Evolutionary conservation across 78 protist species (phyloP).

Genomic region (Guillardia theta): DNA sequence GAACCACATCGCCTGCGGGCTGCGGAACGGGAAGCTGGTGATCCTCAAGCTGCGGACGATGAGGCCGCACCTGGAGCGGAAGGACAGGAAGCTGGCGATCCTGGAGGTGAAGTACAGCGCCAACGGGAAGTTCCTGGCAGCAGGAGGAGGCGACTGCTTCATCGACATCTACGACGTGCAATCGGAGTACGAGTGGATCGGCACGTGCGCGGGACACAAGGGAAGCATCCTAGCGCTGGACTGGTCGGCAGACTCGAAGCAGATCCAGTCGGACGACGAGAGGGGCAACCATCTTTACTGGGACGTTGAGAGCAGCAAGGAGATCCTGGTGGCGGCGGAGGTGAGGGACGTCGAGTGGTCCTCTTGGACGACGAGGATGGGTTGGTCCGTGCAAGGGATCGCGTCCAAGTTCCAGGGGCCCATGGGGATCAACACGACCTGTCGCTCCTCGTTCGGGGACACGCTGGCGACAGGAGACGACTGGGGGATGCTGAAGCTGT

Average conservation of each 20-base stretch:
- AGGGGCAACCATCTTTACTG: not conserved
- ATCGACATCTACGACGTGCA: not conserved
- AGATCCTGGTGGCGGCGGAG: not conserved
- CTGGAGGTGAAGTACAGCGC: not conserved
- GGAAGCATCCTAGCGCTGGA: not conserved
- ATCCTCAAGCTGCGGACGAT: not conserved
- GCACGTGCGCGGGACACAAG: not conserved
- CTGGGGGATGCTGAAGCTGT: constrained; percentile 55
- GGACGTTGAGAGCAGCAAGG: not conserved
- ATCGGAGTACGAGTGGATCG: not conserved
- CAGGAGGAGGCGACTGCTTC: not conserved
- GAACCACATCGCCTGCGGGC: not conserved
- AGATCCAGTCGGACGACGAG: not conserved
- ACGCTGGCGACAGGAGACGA: constrained; percentile 65
- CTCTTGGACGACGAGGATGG: not conserved
- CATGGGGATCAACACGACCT: not conserved
- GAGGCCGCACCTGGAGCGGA: not conserved
- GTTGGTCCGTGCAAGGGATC: not conserved
- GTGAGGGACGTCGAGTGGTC: not conserved
- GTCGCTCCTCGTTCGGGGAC: not conserved
- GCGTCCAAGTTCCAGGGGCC: not conserved
- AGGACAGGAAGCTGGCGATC: not conserved
- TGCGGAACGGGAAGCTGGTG: not conserved
- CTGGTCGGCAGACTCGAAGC: not conserved
- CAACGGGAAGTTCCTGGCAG: constrained; percentile 28